phyloP scores from a whole-genome alignment of 2,329 filamentous ascomycete species.

The Rhynchosporium secalis region DNA sequence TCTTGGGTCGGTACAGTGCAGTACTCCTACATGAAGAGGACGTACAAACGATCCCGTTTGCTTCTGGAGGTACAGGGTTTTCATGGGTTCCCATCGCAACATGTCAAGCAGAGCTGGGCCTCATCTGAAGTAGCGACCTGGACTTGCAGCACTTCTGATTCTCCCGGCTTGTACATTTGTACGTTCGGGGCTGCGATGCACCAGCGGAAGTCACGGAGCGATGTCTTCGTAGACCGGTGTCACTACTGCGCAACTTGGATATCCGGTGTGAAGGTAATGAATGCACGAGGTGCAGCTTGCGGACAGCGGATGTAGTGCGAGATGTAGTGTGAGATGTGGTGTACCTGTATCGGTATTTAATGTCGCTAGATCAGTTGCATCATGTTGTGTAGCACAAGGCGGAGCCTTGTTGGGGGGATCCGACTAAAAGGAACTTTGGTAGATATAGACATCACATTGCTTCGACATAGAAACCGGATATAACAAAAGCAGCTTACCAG shows the following conservation, averaged over 20 bases:
- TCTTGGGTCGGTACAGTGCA: slow-evolving; percentile 5
- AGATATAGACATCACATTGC: neutral
- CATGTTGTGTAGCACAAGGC: slow-evolving; percentile 12
- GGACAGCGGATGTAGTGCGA: slow-evolving; percentile 7
- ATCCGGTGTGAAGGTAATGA: slow-evolving; percentile 14
- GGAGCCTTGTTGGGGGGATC: slow-evolving; percentile 15
- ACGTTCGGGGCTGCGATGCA: slow-evolving; percentile 6
- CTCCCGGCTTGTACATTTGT: neutral
- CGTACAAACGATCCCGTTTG: slow-evolving; percentile 8
- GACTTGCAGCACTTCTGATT: slow-evolving; percentile 3
- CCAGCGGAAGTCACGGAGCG: slow-evolving; percentile 1
- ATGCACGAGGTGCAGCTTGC: neutral
- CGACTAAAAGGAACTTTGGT: neutral
- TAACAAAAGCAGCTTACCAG: neutral
- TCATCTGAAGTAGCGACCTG: neutral
- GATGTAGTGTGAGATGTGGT: slow-evolving; percentile 3
- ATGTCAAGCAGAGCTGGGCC: slow-evolving; percentile 13
- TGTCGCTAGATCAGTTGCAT: slow-evolving; percentile 9
- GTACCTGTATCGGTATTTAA: slow-evolving; percentile 14
- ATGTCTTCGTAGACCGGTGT: neutral
- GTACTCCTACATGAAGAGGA: too few relatives aligned
- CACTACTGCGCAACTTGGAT: slow-evolving; percentile 12
- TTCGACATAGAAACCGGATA: neutral
- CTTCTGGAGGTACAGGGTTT: slow-evolving; percentile 1
- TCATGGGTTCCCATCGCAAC: slow-evolving; percentile 9